These are phyloP conservation scores for Penicillium pancosmium DNA, from an alignment of 495 filamentous ascomycete genomes.

Conservation along the genomic window DNA sequence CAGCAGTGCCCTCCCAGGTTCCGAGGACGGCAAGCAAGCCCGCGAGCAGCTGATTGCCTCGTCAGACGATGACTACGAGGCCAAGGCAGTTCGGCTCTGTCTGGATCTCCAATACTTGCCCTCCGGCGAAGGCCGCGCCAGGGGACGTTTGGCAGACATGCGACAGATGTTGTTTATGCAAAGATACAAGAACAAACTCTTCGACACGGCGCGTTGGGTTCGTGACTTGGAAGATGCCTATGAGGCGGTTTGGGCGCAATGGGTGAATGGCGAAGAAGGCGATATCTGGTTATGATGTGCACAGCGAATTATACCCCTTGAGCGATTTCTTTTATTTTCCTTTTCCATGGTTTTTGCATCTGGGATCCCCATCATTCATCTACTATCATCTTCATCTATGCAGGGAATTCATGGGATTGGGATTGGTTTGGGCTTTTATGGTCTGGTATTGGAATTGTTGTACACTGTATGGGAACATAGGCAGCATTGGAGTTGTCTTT, in stretches of 20 bases:
- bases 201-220: constrained; percentile 94
- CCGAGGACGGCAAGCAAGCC: constrained; percentile 64
- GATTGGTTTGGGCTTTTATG: constrained; percentile 4
- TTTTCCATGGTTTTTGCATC: constrained; percentile 11
- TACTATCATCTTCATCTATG: neutral
- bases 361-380: constrained; percentile 11
- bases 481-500: constrained; percentile 1
- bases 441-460: constrained; percentile 5
- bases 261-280: constrained; percentile 84
- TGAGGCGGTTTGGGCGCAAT: constrained; percentile 81
- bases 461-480: neutral
- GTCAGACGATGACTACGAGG: constrained; percentile 81
- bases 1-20: constrained; percentile 79
- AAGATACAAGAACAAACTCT: constrained; percentile 81
- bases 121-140: constrained; percentile 55
- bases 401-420: constrained; percentile 3
- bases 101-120: constrained; percentile 63
- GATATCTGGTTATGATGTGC: constrained; percentile 75
- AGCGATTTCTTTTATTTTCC: constrained; percentile 24
- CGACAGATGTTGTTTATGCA: constrained; percentile 78
- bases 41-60: constrained; percentile 74
- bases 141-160: constrained; percentile 72
- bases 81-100: constrained; percentile 74
- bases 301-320: constrained; percentile 43
- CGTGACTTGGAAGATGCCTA: constrained; percentile 88